A percentile compares a stretch with the other conserved stretches of the same genome.
phyloP scores from a whole-genome alignment of 2,329 filamentous ascomycete genomes.

The Metarhizium sp. region DNA sequence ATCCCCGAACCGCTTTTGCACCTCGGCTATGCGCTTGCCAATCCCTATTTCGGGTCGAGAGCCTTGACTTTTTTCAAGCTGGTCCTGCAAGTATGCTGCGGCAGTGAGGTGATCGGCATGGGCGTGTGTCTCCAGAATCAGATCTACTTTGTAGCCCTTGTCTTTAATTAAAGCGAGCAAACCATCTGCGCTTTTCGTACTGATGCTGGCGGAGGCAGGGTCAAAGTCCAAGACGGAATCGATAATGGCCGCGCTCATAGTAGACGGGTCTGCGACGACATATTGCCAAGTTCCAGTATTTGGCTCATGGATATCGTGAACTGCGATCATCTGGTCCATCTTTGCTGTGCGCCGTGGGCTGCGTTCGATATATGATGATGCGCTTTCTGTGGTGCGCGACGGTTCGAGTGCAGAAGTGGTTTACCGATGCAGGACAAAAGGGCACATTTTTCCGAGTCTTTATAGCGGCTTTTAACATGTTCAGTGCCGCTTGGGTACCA shows the following conservation, averaged over 20 bases:
- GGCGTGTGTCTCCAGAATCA: slow-evolving; percentile 53
- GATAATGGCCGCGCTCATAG: slow-evolving; percentile 43
- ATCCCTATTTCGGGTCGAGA: slow-evolving; percentile 39
- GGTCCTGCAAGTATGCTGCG: slow-evolving; percentile 44
- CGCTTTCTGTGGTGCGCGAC: no score
- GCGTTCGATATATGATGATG: no score
- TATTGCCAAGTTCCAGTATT: slow-evolving; percentile 50
- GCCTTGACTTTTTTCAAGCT: slow-evolving; percentile 25
- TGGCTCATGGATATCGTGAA: slow-evolving; percentile 30
- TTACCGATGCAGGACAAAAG: no score
- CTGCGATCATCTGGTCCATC: slow-evolving; percentile 17
- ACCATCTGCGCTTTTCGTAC: slow-evolving; percentile 41
- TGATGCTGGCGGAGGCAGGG: slow-evolving; percentile 27
- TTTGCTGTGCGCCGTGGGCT: not conserved
- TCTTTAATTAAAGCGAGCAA: slow-evolving; percentile 34
- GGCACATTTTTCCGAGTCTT: no score
- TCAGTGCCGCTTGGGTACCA: no score
- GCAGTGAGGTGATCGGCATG: slow-evolving; percentile 54
- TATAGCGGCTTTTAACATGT: no score
- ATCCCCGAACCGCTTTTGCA: slow-evolving; percentile 40
- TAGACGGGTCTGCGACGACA: slow-evolving; percentile 44
- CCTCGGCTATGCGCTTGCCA: slow-evolving; percentile 40
- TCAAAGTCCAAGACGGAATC: slow-evolving; percentile 54
- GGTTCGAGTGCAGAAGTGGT: no score
- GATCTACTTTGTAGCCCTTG: slow-evolving; percentile 36